These are phyloP conservation scores for Penicillium waksmanii DNA, from an alignment of 495 filamentous ascomycete genomes.

Conservation along the genomic window DNA sequence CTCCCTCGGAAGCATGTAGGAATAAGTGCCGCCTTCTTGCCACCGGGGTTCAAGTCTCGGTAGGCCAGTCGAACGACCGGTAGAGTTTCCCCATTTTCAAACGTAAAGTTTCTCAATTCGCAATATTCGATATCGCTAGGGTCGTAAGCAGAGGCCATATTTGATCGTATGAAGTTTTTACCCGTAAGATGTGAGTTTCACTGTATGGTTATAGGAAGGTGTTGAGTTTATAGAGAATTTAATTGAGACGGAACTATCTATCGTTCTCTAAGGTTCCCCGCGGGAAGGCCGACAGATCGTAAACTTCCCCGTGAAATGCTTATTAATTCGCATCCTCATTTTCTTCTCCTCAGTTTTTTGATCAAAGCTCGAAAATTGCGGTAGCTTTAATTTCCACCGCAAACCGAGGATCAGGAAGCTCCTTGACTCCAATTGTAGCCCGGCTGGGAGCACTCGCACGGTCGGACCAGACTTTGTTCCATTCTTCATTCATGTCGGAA, in stretches of 20 bases:
- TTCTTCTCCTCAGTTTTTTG: no score
- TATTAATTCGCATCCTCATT: no score
- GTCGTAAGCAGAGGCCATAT: constrained; percentile 10
- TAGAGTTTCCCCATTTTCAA: constrained; percentile 34
- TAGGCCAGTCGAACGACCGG: constrained; percentile 46
- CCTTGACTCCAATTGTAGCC: constrained; percentile 39
- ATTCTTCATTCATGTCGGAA: constrained; percentile 45
- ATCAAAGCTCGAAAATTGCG: constrained; percentile 22
- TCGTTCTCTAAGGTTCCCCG: no score
- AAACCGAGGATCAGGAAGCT: constrained; percentile 39
- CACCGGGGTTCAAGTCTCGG: constrained; percentile 41
- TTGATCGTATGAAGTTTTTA: neutral
- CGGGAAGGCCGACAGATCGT: no score
- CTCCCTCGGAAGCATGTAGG: constrained; percentile 54
- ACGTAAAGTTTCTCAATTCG: constrained; percentile 42
- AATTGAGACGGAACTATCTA: no score
- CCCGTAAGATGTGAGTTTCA: no score
- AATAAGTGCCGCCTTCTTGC: constrained; percentile 42
- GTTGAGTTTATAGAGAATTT: no score
- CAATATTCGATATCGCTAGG: constrained; percentile 35
- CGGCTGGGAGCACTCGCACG: constrained; percentile 36
- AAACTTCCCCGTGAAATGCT: no score
- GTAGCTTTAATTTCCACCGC: constrained; percentile 40
- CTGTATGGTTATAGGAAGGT: no score
- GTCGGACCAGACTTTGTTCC: constrained; percentile 41